Evolutionary conservation across 768 basidiomycete species (phyloP).

Genomic region (Tremella yokohamensis): DNA sequence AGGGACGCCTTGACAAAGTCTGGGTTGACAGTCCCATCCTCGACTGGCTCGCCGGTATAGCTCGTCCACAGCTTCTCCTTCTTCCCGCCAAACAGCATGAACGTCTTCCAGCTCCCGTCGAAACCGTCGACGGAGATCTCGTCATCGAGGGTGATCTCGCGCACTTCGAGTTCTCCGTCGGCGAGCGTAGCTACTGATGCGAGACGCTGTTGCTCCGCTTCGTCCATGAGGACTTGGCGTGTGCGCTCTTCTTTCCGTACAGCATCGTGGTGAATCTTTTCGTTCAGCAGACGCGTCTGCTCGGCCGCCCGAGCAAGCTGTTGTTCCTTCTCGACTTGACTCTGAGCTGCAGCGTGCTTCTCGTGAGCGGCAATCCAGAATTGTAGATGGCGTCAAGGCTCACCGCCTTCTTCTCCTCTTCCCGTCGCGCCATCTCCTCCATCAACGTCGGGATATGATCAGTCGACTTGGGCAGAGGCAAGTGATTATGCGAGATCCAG

Average conservation of each 20-base stretch:
- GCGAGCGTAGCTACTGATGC: slow-evolving; percentile 27
- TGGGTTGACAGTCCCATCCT: slow-evolving; percentile 7
- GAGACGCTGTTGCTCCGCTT: slow-evolving; percentile 25
- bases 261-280: slow-evolving; percentile 38
- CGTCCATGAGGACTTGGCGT: slow-evolving; percentile 19
- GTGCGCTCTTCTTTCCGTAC: slow-evolving; percentile 26
- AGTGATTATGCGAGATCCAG: slow-evolving; percentile 43
- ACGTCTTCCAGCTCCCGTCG: slow-evolving; percentile 30
- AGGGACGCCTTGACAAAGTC: slow-evolving; percentile 26
- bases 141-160: slow-evolving; percentile 27
- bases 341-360: slow-evolving; percentile 32
- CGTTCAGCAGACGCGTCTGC: slow-evolving; percentile 29
- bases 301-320: slow-evolving; percentile 25
- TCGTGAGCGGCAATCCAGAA: neutral
- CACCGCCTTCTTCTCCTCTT: slow-evolving; percentile 42
- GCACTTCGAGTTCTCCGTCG: slow-evolving; percentile 36
- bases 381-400: slow-evolving; percentile 10
- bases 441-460: slow-evolving; percentile 39
- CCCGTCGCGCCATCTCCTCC: slow-evolving; percentile 46
- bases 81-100: slow-evolving; percentile 38
- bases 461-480: slow-evolving; percentile 33
- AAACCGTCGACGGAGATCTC: slow-evolving; percentile 30
- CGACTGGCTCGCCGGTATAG: slow-evolving; percentile 41
- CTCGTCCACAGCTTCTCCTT: slow-evolving; percentile 39
- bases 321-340: slow-evolving; percentile 20